Evolutionary conservation across 495 filamentous ascomycete genomes (phyloP).

Genomic region (Neurospora terricola): DNA sequence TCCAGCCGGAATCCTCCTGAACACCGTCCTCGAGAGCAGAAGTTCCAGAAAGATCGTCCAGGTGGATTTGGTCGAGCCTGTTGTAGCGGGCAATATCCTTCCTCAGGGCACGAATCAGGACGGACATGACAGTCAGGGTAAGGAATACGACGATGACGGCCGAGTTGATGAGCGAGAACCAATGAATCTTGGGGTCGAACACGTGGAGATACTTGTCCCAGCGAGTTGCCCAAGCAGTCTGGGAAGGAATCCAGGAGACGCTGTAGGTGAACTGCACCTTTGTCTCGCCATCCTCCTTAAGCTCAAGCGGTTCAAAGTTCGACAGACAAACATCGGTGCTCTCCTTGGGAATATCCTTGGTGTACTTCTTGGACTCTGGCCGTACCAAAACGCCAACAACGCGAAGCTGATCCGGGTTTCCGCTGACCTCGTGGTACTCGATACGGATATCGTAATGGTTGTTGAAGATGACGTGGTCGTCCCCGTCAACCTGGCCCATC

Average conservation of each 20-base stretch:
- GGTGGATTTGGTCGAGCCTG: slow-evolving; percentile 71
- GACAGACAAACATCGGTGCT: slow-evolving; percentile 54
- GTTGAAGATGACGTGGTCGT: slow-evolving; percentile 54
- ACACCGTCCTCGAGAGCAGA: slow-evolving; percentile 80
- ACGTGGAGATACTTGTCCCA: slow-evolving; percentile 98
- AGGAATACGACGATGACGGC: slow-evolving; percentile 89
- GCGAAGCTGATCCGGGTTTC: slow-evolving; percentile 50
- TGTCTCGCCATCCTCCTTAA: slow-evolving; percentile 52
- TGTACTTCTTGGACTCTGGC: slow-evolving; percentile 59
- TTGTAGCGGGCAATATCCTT: slow-evolving; percentile 97
- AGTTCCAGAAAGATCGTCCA: slow-evolving; percentile 73
- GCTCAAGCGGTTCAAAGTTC: slow-evolving; percentile 37
- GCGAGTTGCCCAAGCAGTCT: slow-evolving; percentile 84
- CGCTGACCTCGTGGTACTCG: slow-evolving; percentile 74
- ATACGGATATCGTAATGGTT: slow-evolving; percentile 94
- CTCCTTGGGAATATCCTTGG: slow-evolving; percentile 28
- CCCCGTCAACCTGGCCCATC: slow-evolving; percentile 53
- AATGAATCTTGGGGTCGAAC: slow-evolving; percentile 92
- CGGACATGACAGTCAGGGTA: slow-evolving; percentile 78
- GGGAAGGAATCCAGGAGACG: slow-evolving; percentile 71
- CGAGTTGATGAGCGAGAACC: slow-evolving; percentile 94
- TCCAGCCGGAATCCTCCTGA: slow-evolving; percentile 97
- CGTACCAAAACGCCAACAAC: slow-evolving; percentile 88
- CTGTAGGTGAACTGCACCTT: slow-evolving; percentile 80
- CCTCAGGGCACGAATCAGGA: slow-evolving; percentile 72